Base-by-base conservation (phyloP, 257 asterid genomes). In the Solanum medicagineum region DNA sequence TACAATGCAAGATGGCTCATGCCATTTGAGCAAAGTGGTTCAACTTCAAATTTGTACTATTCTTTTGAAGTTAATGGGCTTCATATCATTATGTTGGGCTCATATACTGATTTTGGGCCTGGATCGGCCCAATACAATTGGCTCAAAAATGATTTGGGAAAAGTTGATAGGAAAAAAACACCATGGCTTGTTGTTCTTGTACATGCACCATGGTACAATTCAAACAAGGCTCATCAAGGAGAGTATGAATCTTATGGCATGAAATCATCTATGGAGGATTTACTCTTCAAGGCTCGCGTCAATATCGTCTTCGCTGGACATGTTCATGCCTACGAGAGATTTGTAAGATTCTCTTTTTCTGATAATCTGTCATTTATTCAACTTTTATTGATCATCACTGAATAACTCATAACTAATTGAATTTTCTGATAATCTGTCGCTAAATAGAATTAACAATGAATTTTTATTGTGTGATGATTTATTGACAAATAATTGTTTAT, bases 291-390 rank as follows among this genome's bases (percentile, higher is more conserved):
- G 3, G 97, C 99, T 51, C 89, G 92, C 1, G 97, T 93, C 8
- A 97, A 96, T 62, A 85, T 87, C 5, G 92, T 96, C 3, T 95
- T 95, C 24, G 94, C 99, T 0, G 99, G 99, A 3, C 99, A 96
- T 69, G 97, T 96, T 19, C 99, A 96, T 85, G 98, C 99, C 32
- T 96, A 96, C 7, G 99, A 96, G 85, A 91, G 99, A 81, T 95
- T 95, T 54, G 99, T 96, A 92, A 91, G 98, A 17, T 62, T 84
- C 57, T 8, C 6, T 15, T 55, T 26, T 10, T 36, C 20, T 13
- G 3, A 75, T 13, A 70, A 40, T 42, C 4, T 1, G 8, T 24
- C 8, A 4, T 47, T 74, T 47, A 47, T 75, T 49, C 14, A 7
- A 14, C 22, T 49, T 40, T 44, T 74, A 5, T 49, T 12, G 5